Evolutionary conservation across 2,329 filamentous ascomycete species (phyloP).

Genomic region (Cordyceps javanica): DNA sequence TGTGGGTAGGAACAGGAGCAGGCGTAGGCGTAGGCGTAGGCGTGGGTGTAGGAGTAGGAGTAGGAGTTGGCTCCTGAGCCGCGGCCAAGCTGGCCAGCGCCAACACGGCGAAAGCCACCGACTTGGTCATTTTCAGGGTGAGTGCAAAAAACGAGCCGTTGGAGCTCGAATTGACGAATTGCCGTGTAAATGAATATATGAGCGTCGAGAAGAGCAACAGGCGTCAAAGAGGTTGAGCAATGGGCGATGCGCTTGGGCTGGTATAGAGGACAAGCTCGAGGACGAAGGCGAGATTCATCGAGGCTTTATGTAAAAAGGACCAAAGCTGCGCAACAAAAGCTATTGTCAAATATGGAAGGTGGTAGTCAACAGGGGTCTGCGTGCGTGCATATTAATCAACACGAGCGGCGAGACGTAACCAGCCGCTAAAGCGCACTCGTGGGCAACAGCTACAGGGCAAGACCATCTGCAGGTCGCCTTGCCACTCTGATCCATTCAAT

Average conservation of each 20-base stretch:
- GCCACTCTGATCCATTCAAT: not conserved
- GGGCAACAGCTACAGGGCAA: not conserved
- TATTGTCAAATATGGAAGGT: not conserved
- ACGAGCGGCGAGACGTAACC: not conserved
- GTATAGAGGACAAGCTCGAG: not conserved
- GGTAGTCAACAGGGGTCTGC: not conserved
- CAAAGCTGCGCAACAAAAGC: not conserved
- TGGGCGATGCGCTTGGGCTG: not conserved
- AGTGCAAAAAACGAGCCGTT: too few species aligned
- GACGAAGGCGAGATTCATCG: not conserved
- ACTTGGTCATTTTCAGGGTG: constrained; percentile 2
- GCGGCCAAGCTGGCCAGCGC: constrained; percentile 27
- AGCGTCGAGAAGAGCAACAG: not conserved
- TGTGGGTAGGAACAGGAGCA: constrained; percentile 22
- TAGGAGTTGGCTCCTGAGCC: constrained; percentile 29
- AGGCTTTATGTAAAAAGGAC: not conserved
- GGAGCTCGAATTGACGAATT: not conserved
- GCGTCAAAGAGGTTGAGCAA: not conserved
- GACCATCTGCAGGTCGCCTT: not conserved
- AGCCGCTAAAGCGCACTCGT: not conserved
- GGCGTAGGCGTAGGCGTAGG: constrained; percentile 29
- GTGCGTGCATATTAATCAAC: not conserved
- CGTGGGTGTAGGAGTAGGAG: constrained; percentile 8
- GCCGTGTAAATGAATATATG: too few species aligned
- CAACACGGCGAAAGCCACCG: constrained; percentile 28